These are phyloP conservation scores for Akanthomyces lecanii DNA, from an alignment of 2,329 filamentous ascomycete genomes.

Conservation along the genomic window DNA sequence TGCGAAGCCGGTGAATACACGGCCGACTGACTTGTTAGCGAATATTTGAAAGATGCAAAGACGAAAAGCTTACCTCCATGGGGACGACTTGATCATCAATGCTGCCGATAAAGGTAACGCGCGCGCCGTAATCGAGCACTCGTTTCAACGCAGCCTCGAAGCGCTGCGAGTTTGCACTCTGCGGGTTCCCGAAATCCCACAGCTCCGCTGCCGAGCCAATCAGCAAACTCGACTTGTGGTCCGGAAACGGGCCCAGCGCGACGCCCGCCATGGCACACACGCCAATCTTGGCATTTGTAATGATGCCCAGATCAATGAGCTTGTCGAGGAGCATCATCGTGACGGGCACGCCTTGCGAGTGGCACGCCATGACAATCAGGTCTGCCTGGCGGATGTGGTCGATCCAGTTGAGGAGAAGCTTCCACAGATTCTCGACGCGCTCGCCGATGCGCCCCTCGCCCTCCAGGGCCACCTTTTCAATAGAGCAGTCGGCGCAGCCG, in stretches of 20 bases:
- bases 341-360: conserved; percentile 94
- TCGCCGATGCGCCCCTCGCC: conserved; percentile 90
- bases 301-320: conserved; percentile 82
- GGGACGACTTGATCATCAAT: conserved; percentile 97
- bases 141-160: conserved; percentile 73
- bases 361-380: conserved; percentile 85
- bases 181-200: conserved; percentile 84
- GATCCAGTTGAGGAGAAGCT: conserved; percentile 89
- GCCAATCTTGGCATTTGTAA: conserved; percentile 72
- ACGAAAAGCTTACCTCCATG: conserved; percentile 61
- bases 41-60: background rate
- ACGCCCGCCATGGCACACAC: conserved; percentile 90
- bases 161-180: conserved; percentile 75
- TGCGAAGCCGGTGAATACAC: conserved; percentile 82
- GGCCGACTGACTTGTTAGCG: conserved; percentile 56
- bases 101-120: conserved; percentile 84
- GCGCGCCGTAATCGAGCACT: conserved; percentile 72
- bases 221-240: conserved; percentile 84
- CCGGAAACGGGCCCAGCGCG: conserved; percentile 85
- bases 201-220: conserved; percentile 90
- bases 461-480: conserved; percentile 91
- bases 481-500: conserved; percentile 69
- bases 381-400: conserved; percentile 84
- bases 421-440: conserved; percentile 89
- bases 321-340: conserved; percentile 89